Base-by-base conservation (phyloP, 73 alveolate genomes). In the Effrenium voratum region DNA sequence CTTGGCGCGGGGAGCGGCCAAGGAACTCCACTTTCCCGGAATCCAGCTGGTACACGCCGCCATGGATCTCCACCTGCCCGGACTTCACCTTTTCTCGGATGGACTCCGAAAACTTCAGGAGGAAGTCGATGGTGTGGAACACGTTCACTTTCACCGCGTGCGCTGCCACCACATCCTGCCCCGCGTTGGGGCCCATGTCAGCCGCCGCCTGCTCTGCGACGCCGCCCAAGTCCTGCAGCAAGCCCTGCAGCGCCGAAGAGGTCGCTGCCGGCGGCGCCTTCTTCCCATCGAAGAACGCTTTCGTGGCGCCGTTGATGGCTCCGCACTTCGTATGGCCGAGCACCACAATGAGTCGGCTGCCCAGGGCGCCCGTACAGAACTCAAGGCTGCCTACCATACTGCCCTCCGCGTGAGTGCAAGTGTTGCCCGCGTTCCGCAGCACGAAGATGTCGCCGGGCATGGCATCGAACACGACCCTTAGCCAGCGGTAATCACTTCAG, bases 51-150 rank as follows among this genome's bases (percentile, higher is more conserved):
- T 80, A 80, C 34, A 47, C 45, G 59, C 72, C 91, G 28, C 91
- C 93, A 52, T 36, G 93, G 44, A 87, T 87, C 85, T 87, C 95
- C 49, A 87, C n/a, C 68, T 87, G 85, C 12, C 95, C 95, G 44
- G 41, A 28, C 5, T 70, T 44, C 41, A 87, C 95, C 44, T 45
- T 46, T 8, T 87, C 95, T 26, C 95, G 95, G 80, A 87, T 43
- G 15, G 80, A 55, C 5, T 73, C 95, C 43, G 85, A 63, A 41
- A 55, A 60, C 84, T 66, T 46, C 72, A 87, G 72, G 72, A 87
- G 32, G 44, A 87, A 87, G 72, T 87, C 80, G 52, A 87, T 60
- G 84, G 95, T 87, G 70, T 87, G 80, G 72, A 87, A 87, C 52
- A 87, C 60, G 95, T 87, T 87, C 73, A 73, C 85, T 30, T 40